Base-by-base conservation (phyloP, 805 yeast genomes). In the Pichia cephalocereana region DNA sequence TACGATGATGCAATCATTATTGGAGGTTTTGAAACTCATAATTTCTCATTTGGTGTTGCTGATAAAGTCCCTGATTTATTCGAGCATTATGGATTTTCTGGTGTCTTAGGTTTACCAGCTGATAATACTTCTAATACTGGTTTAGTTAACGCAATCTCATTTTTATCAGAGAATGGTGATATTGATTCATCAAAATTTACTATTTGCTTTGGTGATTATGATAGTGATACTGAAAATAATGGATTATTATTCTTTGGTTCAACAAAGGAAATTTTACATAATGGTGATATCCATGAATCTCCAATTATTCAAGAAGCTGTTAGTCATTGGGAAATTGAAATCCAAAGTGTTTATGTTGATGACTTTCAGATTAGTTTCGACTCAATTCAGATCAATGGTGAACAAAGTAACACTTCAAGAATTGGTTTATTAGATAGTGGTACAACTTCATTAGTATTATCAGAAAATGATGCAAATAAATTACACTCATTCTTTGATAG, bases 391-490 rank as follows among this genome's bases (percentile, higher is more conserved):
- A 47, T 59, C 30, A 49, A 53, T 28, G 47, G 47, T 19, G 14
- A 19, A 5, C 41, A 52, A 15, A 52, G 63, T 3, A 52, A 59
- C 34, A 47, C 38, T 19, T 54, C 63, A n/a, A 65, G 76, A 57
- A 51, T 60, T 4, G 81, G 79, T 8, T 69, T 81, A 30, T 66
- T 82, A 19, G 88, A 82, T 59, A 76, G 83, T 8, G 88, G 87
- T 23, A 80, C 87, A 3, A 81, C 86, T 0, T 74, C 82, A 4
- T 62, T 82, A 27, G 76, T 77, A 4, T 62, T 80, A 40, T 79
- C 84, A 7, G 61, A 72, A 12, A 65, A 61, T 26, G 86, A 82
- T 57, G 86, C 86, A 2, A 49, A 69, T 39, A 65, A 52, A 23
- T 47, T 81, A 15, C 86, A 82, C 57, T 63, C 80, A 6, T 76